phyloP scores from a whole-genome alignment of 805 yeast genomes.

The Saccharomyces eubayanus region DNA sequence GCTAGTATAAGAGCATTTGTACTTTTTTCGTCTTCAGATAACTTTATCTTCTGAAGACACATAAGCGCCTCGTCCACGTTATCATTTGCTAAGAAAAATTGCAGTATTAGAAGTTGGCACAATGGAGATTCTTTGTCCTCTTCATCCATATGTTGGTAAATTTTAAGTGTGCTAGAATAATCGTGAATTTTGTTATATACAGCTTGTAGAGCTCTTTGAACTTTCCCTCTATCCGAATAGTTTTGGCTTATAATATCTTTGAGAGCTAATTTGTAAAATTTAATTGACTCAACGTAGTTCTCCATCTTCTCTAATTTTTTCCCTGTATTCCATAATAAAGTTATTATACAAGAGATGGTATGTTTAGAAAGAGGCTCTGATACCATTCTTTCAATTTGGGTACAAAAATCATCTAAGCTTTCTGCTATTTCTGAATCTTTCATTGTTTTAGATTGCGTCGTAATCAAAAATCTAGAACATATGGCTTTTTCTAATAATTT shows the following conservation, averaged over 20 bases:
- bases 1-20: slow-evolving; percentile 30
- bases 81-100: slow-evolving; percentile 10
- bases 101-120: slow-evolving; percentile 30
- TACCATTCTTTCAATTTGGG: slow-evolving; percentile 25
- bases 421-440: slow-evolving; percentile 15
- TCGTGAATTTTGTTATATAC: slow-evolving; percentile 22
- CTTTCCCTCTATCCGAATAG: slow-evolving; percentile 30
- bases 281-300: slow-evolving; percentile 15
- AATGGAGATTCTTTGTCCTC: slow-evolving; percentile 20
- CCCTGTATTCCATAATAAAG: slow-evolving; percentile 36
- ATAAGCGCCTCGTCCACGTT: slow-evolving; percentile 12
- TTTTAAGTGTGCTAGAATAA: slow-evolving; percentile 13
- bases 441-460: slow-evolving; percentile 20
- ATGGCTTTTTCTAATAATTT: slow-evolving; percentile 25
- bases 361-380: slow-evolving; percentile 21
- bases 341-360: slow-evolving; percentile 28
- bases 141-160: slow-evolving; percentile 21
- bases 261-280: slow-evolving; percentile 24
- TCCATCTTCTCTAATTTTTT: slow-evolving; percentile 25
- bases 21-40: slow-evolving; percentile 30
- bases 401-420: slow-evolving; percentile 19
- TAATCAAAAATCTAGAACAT: slow-evolving; percentile 20
- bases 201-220: slow-evolving; percentile 32
- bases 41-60: slow-evolving; percentile 30
- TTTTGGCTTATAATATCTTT: slow-evolving; percentile 20